Base-by-base conservation (phyloP, 2,329 filamentous ascomycete species). In the Pochonia chlamydosporia region DNA sequence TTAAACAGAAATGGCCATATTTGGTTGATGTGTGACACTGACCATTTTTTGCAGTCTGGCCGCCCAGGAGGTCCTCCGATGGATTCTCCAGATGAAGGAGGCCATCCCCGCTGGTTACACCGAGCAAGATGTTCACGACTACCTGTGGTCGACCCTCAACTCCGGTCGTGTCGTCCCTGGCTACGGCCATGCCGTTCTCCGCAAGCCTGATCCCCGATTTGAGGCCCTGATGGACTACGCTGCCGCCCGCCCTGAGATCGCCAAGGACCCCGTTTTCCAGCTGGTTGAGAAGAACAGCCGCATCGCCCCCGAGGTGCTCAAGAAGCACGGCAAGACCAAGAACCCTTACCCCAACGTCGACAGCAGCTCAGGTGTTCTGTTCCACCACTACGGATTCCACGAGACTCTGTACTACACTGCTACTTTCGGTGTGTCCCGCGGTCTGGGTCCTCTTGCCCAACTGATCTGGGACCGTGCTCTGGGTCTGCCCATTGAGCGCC, bases 321-420 rank as follows among this genome's bases (percentile, higher is more conserved):
- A 82, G 60, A 84, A 96, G 73, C 93, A 99, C 65, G 93, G 93
- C 68, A 97, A 96, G 84, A 96, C 90, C 56, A 95, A 95, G 79
- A 96, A 96, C 73, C 90, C 93, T 2, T 95, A 92, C 71, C 93
- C 93, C 54, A 99, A 99, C 66, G 93, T 99, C 52, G 93, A 99
- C 69, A 90, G 87, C 41, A 85, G 82, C 53, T 96, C 90, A 1
- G 93, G 93, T 54, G 91, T 97, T 5, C 78, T 99, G 42, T 97
- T 99, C 82, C 85, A 97, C 71, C 90, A 97, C 75, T 99, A 96
- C 66, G 93, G 92, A 49, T 96, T 99, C 82, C 86, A 88, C 66
- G 89, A 97, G 74, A 96, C 92, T 0, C 78, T 97, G 10, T 99
- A 97, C 76, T 99, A 97, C 74, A 85, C 82, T 4, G 82, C 81